Percentiles rank a stretch among this genome's conserved stretches.
Conservation (phyloP, 2,329 filamentous ascomycete species). For the Leptographium galeiforme region DNA sequence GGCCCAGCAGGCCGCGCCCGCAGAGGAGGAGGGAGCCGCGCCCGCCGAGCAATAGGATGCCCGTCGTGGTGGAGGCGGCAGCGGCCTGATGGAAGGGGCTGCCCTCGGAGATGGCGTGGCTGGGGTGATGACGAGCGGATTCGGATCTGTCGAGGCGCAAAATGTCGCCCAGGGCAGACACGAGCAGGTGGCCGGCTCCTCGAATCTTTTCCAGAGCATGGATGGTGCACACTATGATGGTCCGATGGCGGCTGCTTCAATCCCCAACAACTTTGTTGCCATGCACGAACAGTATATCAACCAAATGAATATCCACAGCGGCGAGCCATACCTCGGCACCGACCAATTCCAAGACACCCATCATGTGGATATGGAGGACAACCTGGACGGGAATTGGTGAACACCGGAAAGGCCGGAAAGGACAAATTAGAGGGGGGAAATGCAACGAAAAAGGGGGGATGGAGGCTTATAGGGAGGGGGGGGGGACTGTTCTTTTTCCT, state of each 20-base stretch:
- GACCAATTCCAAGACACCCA: background rate
- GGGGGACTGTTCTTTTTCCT: background rate
- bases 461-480: background rate
- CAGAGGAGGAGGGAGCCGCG: constrained; percentile 41
- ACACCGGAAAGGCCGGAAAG: background rate
- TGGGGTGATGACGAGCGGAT: background rate
- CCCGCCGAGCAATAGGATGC: constrained; percentile 30
- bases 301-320: background rate
- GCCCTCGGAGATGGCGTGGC: background rate
- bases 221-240: background rate
- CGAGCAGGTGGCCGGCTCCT: background rate
- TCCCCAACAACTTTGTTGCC: background rate
- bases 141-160: background rate
- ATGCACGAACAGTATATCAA: background rate
- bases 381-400: background rate
- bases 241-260: background rate
- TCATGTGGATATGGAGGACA: background rate
- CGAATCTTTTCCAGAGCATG: background rate
- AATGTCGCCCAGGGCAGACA: background rate
- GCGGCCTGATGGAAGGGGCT: background rate
- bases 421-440: background rate
- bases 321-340: background rate
- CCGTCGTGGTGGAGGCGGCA: constrained; percentile 5
- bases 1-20: constrained; percentile 19
- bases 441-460: background rate